Base-by-base conservation (phyloP, 2,329 filamentous ascomycete genomes). In the Sphaerostilbella broomeana region DNA sequence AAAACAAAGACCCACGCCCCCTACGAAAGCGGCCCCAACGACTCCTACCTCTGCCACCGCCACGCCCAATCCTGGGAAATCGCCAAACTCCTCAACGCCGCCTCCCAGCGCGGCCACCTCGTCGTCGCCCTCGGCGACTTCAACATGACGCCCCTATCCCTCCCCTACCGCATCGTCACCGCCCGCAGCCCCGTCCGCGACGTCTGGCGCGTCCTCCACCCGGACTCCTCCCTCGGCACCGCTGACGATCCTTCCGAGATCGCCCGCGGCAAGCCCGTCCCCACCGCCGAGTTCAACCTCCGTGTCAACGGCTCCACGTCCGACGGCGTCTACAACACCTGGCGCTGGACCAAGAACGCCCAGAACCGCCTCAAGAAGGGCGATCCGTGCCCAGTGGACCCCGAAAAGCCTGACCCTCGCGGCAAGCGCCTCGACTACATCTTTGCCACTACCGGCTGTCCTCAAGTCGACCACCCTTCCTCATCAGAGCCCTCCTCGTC, bases 381-480 rank as follows among this genome's bases (percentile, higher is more conserved):
- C 12, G 75, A 76, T 31, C 52, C 61, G 10, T 69, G 79, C 27
- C 53, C 57, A 22, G 70, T 94, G 6, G 69, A 82, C n/a, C 72
- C 75, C 0, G 72, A 81, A 32, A 75, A 77, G 0, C 62, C 70
- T 4, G 89, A 95, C 56, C 78, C 77, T 0, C 71, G 69, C 17
- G 90, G 84, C n/a, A 90, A 95, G 60, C 73, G 92, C 16, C 73
- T 97, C 33, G 92, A 98, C 63, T 98, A 98, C 62, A 84, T 98
- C 54, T 97, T 98, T 62, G 81, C 86, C 50, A 77, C 75, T 2
- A 73, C 75, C 10, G 74, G 70, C 10, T 48, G 56, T 48, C 40
- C 51, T 3, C 27, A 19, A n/a, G 8, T 12, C 12, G 22, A 12
- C 8, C 19, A 7, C 11, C 19, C 37, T 8, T 20, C 20, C n/a